Conservation (phyloP, 352 stramenopile species). For the Globisporangium parvum region DNA sequence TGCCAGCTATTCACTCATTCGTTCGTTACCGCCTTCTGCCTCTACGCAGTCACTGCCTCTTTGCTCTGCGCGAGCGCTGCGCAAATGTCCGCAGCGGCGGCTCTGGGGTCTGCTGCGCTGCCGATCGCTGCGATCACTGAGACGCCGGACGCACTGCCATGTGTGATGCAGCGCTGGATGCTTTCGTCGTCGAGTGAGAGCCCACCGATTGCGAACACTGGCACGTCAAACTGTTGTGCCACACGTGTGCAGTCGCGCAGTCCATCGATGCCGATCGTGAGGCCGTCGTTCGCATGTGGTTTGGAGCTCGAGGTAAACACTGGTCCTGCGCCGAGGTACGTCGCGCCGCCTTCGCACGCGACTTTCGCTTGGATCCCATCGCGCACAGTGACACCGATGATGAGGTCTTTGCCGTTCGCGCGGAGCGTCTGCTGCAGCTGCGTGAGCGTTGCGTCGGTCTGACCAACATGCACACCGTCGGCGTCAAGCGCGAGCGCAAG, state of each 20-base stretch:
- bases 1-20: no score
- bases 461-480: constrained; percentile 50
- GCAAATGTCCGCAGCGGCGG: constrained; percentile 21
- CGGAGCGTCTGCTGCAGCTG: constrained; percentile 15
- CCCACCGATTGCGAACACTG: constrained; percentile 48
- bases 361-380: constrained; percentile 29
- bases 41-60: not conserved
- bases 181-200: constrained; percentile 27
- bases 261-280: constrained; percentile 34
- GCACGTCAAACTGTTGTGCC: constrained; percentile 23
- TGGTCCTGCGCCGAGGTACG: constrained; percentile 44
- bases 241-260: constrained; percentile 21
- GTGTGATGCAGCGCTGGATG: constrained; percentile 32
- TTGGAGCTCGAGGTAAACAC: constrained; percentile 53
- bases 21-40: not conserved
- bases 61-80: constrained; percentile 14
- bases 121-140: constrained; percentile 51
- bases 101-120: constrained; percentile 20
- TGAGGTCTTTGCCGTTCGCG: constrained; percentile 23
- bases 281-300: constrained; percentile 44
- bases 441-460: constrained; percentile 26
- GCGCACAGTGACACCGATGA: constrained; percentile 50
- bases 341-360: constrained; percentile 35
- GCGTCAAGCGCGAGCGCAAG: constrained; percentile 38
- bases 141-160: constrained; percentile 33